phyloP scores from a whole-genome alignment of 2,329 filamentous ascomycete genomes.

The Sporothrix mexicana region DNA sequence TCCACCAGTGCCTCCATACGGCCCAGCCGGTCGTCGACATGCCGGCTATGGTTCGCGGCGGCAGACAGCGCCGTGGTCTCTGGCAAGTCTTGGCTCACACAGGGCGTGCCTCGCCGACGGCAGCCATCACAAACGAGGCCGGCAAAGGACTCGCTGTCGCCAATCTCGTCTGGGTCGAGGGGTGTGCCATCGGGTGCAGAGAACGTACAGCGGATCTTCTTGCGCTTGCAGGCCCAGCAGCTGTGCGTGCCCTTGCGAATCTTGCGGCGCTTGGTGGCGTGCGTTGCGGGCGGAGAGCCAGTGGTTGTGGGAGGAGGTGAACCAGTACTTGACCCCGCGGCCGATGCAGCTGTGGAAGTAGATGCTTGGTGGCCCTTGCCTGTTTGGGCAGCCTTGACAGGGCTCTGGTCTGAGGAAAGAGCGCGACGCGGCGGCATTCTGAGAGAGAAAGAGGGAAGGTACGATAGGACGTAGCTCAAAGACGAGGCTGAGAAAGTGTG shows the following conservation, averaged over 20 bases:
- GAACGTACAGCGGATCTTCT: constrained; percentile 59
- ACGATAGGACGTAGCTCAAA: not conserved
- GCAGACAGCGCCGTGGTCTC: constrained; percentile 41
- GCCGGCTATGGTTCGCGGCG: constrained; percentile 32
- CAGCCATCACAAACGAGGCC: constrained; percentile 53
- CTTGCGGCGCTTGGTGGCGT: constrained; percentile 35
- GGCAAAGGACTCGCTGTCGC: constrained; percentile 39
- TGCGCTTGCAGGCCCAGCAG: constrained; percentile 64
- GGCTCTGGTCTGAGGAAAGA: constrained; percentile 8
- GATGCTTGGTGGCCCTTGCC: constrained; percentile 2
- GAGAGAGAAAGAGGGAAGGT: not conserved
- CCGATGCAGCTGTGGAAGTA: not conserved
- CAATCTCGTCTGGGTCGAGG: constrained; percentile 22
- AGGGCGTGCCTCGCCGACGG: constrained; percentile 50
- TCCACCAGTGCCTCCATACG: constrained; percentile 47
- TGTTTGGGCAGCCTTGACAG: not conserved
- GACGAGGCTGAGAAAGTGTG: constrained; percentile 10
- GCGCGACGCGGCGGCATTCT: constrained; percentile 23
- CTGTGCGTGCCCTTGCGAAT: constrained; percentile 51
- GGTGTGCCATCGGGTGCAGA: constrained; percentile 39
- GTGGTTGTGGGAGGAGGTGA: not conserved
- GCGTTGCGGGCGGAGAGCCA: not conserved
- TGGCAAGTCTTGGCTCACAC: constrained; percentile 55
- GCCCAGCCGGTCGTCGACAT: constrained; percentile 43
- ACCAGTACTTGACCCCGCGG: not conserved